phyloP scores from a whole-genome alignment of 306 rosid genomes.

The Cicer cuneatum region DNA sequence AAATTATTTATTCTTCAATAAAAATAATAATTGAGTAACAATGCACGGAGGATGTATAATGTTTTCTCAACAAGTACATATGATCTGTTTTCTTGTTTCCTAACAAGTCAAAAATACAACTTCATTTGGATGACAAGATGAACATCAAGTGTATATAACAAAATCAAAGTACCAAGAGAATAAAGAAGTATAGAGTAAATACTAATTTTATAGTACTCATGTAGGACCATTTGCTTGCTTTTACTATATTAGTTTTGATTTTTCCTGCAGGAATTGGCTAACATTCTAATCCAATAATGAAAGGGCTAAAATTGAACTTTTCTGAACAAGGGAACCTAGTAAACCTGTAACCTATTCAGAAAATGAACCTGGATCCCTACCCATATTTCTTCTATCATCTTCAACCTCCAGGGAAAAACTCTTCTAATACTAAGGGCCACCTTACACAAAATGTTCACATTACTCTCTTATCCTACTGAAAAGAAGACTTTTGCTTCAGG shows the following conservation, averaged over 20 bases:
- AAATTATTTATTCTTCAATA: conserved; percentile 24
- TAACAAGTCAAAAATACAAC: conserved; percentile 4
- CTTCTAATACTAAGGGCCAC: conserved; percentile 31
- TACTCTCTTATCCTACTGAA: conserved; percentile 16
- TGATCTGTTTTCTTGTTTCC: conserved; percentile 29
- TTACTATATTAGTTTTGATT: background rate
- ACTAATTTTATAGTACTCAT: conserved; percentile 25
- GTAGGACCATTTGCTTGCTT: conserved; percentile 7
- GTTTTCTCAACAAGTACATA: conserved; percentile 30
- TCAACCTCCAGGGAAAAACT: conserved; percentile 22
- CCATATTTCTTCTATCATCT: conserved; percentile 34
- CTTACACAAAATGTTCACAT: background rate
- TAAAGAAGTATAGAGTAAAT: conserved; percentile 27
- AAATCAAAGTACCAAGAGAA: conserved; percentile 34
- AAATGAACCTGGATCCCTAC: background rate
- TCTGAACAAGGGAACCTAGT: background rate
- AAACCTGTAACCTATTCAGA: conserved; percentile 25
- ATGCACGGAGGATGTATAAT: conserved; percentile 29
- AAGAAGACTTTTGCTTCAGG: conserved; percentile 1
- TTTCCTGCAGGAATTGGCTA: conserved; percentile 13
- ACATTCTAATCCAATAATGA: conserved; percentile 21
- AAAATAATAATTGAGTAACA: conserved; percentile 26
- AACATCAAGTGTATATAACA: conserved; percentile 24
- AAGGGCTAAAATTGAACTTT: background rate
- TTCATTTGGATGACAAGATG: conserved; percentile 26